phyloP scores from a whole-genome alignment of 2,329 filamentous ascomycete genomes.

The Fusarium guadeloupense region DNA sequence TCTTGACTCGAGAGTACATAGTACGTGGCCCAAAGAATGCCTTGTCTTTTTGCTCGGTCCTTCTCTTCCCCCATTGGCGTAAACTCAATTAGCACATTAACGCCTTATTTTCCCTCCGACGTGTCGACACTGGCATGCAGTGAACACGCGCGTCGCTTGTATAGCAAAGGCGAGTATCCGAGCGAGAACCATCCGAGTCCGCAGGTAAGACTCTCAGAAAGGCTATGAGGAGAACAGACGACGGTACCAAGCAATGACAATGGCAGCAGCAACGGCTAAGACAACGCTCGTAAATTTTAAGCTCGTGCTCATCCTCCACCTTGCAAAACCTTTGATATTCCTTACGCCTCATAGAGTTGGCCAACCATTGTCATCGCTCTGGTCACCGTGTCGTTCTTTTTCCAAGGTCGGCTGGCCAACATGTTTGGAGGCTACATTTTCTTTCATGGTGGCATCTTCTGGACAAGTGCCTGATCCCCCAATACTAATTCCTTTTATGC shows the following conservation, averaged over 20 bases:
- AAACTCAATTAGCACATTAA: conserved; percentile 34
- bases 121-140: conserved; percentile 14
- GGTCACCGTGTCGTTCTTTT: conserved; percentile 65
- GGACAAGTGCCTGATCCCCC: conserved; percentile 72
- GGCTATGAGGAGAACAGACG: conserved; percentile 10
- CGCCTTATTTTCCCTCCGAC: conserved; percentile 18
- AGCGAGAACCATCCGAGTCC: conserved; percentile 15
- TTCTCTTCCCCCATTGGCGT: background rate
- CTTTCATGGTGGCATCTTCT: conserved; percentile 64
- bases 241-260: background rate
- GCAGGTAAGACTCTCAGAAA: conserved; percentile 19
- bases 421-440: conserved; percentile 67
- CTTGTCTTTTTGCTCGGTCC: background rate
- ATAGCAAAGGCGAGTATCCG: conserved; percentile 13
- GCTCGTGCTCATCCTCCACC: conserved; percentile 70
- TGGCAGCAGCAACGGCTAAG: background rate
- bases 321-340: conserved; percentile 71
- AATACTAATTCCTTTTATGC: conserved; percentile 69
- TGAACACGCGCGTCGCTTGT: conserved; percentile 14
- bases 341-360: conserved; percentile 69
- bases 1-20: background rate
- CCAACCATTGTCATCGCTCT: conserved; percentile 68
- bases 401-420: conserved; percentile 66
- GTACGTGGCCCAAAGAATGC: no score
- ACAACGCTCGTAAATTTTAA: conserved; percentile 25